These are phyloP conservation scores for Tylopilus vinaceipallidus DNA, from an alignment of 768 basidiomycete genomes.

Conservation along the genomic window DNA sequence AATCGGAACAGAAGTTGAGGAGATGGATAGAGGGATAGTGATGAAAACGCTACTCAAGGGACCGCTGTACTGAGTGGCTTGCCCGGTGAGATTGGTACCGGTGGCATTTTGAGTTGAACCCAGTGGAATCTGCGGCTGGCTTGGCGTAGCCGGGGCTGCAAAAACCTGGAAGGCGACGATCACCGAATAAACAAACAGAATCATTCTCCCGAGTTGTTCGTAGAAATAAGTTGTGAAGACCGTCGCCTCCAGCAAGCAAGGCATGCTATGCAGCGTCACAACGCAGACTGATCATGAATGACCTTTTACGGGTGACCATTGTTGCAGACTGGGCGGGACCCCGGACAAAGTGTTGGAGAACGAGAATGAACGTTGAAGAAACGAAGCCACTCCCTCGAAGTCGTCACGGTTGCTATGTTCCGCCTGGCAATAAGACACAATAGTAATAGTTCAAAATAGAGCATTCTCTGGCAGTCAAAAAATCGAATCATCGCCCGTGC, in stretches of 20 bases:
- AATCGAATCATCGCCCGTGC: no score
- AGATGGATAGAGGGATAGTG: background rate
- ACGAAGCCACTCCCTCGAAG: background rate
- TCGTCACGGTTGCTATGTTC: no score
- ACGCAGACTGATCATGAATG: slow-evolving; percentile 2
- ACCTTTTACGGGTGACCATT: background rate
- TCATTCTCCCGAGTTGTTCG: slow-evolving; percentile 6
- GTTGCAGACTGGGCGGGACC: slow-evolving; percentile 8
- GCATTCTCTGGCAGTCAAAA: no score
- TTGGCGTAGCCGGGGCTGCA: slow-evolving; percentile 14
- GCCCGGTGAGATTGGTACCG: background rate
- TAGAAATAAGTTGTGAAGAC: background rate
- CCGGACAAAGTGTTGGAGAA: background rate
- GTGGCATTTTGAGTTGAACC: background rate
- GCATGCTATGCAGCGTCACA: slow-evolving; percentile 1
- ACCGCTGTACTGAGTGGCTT: background rate
- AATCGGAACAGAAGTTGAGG: background rate
- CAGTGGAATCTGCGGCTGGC: background rate
- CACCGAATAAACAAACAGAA: slow-evolving; percentile 9
- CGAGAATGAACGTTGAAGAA: background rate
- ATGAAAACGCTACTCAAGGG: background rate
- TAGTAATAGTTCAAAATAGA: no score
- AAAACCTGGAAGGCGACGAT: slow-evolving; percentile 11
- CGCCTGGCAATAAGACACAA: no score
- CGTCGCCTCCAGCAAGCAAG: background rate